Percentiles rank a stretch among this genome's conserved stretches.
These are phyloP conservation scores for Starmerella roubikii DNA, from an alignment of 805 yeast genomes.

Conservation along the genomic window DNA sequence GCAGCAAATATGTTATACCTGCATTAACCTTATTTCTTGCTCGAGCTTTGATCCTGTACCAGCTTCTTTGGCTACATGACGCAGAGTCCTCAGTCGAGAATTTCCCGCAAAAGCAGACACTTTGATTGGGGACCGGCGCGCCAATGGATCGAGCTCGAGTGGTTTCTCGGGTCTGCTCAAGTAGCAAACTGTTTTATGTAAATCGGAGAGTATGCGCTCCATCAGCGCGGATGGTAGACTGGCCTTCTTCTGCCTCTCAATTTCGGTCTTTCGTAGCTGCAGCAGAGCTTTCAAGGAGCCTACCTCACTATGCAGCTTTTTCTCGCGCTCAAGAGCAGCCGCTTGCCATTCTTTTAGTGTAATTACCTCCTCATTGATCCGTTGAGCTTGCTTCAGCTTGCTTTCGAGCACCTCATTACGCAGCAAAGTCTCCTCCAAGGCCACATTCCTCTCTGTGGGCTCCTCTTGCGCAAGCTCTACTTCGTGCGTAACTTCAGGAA, in stretches of 20 bases:
- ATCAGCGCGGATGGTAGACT: slow-evolving; percentile 6
- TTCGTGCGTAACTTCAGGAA: neutral
- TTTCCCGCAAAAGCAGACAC: neutral
- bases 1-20: neutral
- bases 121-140: neutral
- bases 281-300: no score
- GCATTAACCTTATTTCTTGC: neutral
- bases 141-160: neutral
- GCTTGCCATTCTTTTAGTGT: slow-evolving; percentile 1
- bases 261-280: slow-evolving; percentile 17
- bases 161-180: neutral
- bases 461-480: no score
- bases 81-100: neutral
- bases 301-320: neutral
- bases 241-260: slow-evolving; percentile 12
- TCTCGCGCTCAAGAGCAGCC: neutral
- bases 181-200: neutral
- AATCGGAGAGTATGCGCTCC: neutral
- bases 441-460: no score
- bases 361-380: slow-evolving; percentile 8
- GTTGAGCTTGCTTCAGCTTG: slow-evolving; percentile 10
- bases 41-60: neutral
- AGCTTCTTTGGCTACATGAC: neutral
- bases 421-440: neutral
- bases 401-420: slow-evolving; percentile 7